Conservation (phyloP, 2,329 filamentous ascomycete genomes). For the Monosporascus sp. region DNA sequence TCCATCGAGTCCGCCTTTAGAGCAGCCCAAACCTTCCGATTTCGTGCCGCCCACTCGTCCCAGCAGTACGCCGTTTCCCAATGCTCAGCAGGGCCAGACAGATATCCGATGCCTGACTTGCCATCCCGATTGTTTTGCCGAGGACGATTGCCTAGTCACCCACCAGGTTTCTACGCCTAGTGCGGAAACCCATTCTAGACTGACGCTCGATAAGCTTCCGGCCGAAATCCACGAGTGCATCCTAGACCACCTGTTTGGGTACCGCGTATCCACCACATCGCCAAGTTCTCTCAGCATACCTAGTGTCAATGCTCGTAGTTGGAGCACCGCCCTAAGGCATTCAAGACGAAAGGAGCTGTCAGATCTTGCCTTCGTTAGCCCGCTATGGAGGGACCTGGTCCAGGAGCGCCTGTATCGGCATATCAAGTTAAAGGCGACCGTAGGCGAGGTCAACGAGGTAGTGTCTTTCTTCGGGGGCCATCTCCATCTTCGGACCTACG, state of each 20-base stretch:
- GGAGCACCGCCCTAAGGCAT: constrained; percentile 61
- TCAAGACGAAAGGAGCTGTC: constrained; percentile 63
- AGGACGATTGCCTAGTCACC: constrained; percentile 20
- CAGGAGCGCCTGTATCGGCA: constrained; percentile 70
- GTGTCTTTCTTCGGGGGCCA: constrained; percentile 54
- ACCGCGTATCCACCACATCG: constrained; percentile 56
- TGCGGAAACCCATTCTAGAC: constrained; percentile 20
- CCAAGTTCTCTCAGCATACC: constrained; percentile 49
- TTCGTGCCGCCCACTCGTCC: constrained; percentile 47
- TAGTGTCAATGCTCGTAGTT: constrained; percentile 48
- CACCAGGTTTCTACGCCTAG: constrained; percentile 18
- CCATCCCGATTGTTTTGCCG: constrained; percentile 27
- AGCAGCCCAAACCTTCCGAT: constrained; percentile 40
- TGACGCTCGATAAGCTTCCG: constrained; percentile 51
- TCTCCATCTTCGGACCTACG: constrained; percentile 55
- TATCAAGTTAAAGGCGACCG: constrained; percentile 68
- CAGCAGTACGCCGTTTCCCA: constrained; percentile 55
- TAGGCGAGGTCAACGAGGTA: constrained; percentile 55
- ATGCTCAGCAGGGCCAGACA: constrained; percentile 43
- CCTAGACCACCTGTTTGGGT: constrained; percentile 65
- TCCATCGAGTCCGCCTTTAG: constrained; percentile 45
- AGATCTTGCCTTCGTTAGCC: constrained; percentile 56
- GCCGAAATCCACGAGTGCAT: constrained; percentile 68
- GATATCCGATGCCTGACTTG: constrained; percentile 36
- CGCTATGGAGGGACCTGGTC: constrained; percentile 60